Conservation (phyloP, 768 basidiomycete species). For the Mycena rosella region DNA sequence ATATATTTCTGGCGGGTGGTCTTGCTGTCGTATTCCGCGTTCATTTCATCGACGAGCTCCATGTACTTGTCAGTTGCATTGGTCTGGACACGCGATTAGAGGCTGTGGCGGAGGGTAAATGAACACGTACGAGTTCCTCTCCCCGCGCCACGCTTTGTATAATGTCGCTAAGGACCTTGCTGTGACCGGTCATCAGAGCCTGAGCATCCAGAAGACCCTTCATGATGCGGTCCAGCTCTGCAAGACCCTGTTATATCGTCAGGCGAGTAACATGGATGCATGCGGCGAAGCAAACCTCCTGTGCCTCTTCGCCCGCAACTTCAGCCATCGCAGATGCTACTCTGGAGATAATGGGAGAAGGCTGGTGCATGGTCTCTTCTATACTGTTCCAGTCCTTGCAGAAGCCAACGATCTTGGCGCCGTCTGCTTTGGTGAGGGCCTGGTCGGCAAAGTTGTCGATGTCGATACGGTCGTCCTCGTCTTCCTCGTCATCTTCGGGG, state of each 20-base stretch:
- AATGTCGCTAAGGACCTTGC: conserved; percentile 64
- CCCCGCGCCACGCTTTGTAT: conserved; percentile 68
- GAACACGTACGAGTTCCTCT: conserved; percentile 68
- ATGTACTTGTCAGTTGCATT: conserved; percentile 66
- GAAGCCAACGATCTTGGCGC: conserved; percentile 66
- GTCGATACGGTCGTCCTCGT: conserved; percentile 68
- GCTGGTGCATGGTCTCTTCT: conserved; percentile 61
- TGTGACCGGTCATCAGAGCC: conserved; percentile 70
- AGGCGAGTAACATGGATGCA: conserved; percentile 2
- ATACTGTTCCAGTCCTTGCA: conserved; percentile 73
- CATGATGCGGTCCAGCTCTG: conserved; percentile 75
- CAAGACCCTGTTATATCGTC: conserved; percentile 59
- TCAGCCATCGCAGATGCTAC: conserved; percentile 74
- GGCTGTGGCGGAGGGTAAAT: conserved; percentile 1
- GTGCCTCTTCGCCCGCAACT: conserved; percentile 64
- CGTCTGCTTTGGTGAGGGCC: conserved; percentile 69
- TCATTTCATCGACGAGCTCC: conserved; percentile 53
- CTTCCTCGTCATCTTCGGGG: conserved; percentile 52
- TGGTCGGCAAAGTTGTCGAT: conserved; percentile 74
- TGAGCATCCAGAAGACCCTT: conserved; percentile 76
- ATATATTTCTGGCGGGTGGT: conserved; percentile 87
- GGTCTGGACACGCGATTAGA: conserved; percentile 52
- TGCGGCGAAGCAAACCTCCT: conserved; percentile 56
- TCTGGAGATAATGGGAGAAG: conserved; percentile 61
- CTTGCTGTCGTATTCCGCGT: conserved; percentile 65